Conservation (phyloP, 1,139 yeast species). For the Pichia sp. region DNA sequence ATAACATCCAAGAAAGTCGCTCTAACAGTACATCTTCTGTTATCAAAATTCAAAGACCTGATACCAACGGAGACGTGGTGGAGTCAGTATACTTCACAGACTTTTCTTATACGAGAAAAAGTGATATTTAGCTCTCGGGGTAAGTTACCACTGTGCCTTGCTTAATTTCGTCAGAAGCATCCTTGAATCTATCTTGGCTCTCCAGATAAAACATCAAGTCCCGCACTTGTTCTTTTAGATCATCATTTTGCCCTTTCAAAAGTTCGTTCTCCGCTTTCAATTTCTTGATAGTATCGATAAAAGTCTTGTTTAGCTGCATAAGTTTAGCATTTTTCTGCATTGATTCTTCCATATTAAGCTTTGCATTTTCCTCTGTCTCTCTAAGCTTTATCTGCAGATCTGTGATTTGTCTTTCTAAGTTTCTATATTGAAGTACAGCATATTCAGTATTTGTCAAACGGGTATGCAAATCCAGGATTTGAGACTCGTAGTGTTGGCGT, state of each 20-base stretch:
- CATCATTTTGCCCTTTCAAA: slow-evolving; percentile 38
- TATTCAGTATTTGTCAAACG: no score
- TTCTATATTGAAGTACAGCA: background rate
- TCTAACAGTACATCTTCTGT: slow-evolving; percentile 27
- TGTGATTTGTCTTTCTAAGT: slow-evolving; percentile 26
- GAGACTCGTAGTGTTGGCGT: slow-evolving; percentile 70
- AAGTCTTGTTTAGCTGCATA: slow-evolving; percentile 46
- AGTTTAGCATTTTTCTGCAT: slow-evolving; percentile 27
- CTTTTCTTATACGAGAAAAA: slow-evolving; percentile 27
- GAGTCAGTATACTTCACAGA: slow-evolving; percentile 29
- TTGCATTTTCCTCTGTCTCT: background rate
- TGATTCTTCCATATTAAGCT: background rate
- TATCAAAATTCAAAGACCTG: slow-evolving; percentile 25
- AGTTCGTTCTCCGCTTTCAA: slow-evolving; percentile 35
- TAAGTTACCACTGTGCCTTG: slow-evolving; percentile 39
- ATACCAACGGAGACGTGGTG: slow-evolving; percentile 18
- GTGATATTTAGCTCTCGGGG: background rate
- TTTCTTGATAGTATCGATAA: slow-evolving; percentile 50
- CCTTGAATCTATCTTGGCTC: slow-evolving; percentile 61
- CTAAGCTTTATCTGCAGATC: no score
- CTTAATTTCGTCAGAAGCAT: slow-evolving; percentile 61
- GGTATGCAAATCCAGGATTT: slow-evolving; percentile 17
- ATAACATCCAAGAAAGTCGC: slow-evolving; percentile 24
- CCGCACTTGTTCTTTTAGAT: slow-evolving; percentile 59
- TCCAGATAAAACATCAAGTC: slow-evolving; percentile 81